Evolutionary conservation across 345 rosid species (phyloP).

Genomic region (Kernera saxatilis): DNA sequence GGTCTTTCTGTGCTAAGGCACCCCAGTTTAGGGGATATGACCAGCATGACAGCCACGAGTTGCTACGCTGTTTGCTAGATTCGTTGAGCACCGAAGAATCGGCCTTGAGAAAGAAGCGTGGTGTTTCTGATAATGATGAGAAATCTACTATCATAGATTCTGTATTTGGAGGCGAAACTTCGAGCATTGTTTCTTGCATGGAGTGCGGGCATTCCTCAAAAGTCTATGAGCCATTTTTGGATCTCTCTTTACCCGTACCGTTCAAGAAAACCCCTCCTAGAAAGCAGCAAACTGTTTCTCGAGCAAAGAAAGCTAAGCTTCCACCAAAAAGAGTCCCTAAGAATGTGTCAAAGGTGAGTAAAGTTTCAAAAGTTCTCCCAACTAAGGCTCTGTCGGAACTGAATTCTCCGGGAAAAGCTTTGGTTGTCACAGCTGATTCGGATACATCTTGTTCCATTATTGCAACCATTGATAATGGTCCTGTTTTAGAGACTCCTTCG

Average conservation of each 20-base stretch:
- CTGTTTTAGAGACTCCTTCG: slow-evolving; percentile 17
- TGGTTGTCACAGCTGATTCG: slow-evolving; percentile 9
- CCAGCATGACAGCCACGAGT: slow-evolving; percentile 97
- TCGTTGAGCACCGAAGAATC: slow-evolving; percentile 76
- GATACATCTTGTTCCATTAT: slow-evolving; percentile 10
- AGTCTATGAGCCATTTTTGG: slow-evolving; percentile 83
- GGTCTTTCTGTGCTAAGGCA: slow-evolving; percentile 61
- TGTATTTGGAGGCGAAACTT: slow-evolving; percentile 80
- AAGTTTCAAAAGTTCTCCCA: slow-evolving; percentile 35
- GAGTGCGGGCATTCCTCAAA: slow-evolving; percentile 89
- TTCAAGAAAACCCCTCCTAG: slow-evolving; percentile 69
- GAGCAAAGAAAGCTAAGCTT: slow-evolving; percentile 61
- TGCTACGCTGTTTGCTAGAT: slow-evolving; percentile 84
- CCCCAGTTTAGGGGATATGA: slow-evolving; percentile 92
- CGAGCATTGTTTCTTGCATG: slow-evolving; percentile 80
- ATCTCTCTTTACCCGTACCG: slow-evolving; percentile 90
- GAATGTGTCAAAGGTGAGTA: slow-evolving; percentile 42
- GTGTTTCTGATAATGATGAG: slow-evolving; percentile 32
- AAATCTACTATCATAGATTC: slow-evolving; percentile 62
- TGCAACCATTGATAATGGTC: slow-evolving; percentile 11
- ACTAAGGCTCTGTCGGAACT: slow-evolving; percentile 29
- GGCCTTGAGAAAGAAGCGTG: slow-evolving; percentile 40
- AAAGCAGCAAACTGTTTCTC: slow-evolving; percentile 47
- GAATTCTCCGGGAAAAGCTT: slow-evolving; percentile 13
- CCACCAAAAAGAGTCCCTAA: slow-evolving; percentile 57